Conservation (phyloP, 2,329 filamentous ascomycete species). For the Cordyceps pruinosa region DNA sequence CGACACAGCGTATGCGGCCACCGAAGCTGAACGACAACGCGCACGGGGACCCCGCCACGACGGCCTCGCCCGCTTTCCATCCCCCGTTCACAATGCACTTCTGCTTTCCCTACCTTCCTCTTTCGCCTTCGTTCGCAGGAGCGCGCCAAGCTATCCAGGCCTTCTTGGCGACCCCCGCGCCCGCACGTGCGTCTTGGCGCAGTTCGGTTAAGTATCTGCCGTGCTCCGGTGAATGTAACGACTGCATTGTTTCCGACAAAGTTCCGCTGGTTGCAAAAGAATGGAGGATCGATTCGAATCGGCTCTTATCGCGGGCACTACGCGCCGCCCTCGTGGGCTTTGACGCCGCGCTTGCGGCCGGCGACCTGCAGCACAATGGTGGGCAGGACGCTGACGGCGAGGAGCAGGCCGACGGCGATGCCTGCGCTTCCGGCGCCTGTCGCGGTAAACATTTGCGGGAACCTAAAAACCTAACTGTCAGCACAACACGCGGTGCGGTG, state of each 20-base stretch:
- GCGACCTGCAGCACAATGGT: neutral
- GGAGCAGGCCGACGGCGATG: neutral
- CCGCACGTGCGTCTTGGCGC: neutral
- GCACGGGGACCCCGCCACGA: neutral
- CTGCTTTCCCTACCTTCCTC: neutral
- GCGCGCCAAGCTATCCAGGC: no score
- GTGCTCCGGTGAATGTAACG: neutral
- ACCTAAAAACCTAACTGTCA: neutral
- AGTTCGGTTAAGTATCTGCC: neutral
- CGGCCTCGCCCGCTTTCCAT: neutral
- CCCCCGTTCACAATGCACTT: no score
- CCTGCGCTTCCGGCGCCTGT: constrained; percentile 1
- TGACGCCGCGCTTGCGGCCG: neutral
- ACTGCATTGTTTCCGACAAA: neutral
- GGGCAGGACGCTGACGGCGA: neutral
- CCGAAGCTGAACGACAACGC: neutral
- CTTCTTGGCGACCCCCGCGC: neutral
- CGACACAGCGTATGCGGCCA: neutral
- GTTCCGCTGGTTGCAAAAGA: neutral
- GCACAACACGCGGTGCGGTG: neutral
- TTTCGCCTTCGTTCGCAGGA: neutral
- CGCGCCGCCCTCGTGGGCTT: neutral
- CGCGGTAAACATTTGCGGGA: constrained; percentile 2
- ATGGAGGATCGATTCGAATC: neutral
- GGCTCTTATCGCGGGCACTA: neutral